Evolutionary conservation across 176 grass and related monocot species (phyloP).

Genomic region (Musa troglodytarum): DNA sequence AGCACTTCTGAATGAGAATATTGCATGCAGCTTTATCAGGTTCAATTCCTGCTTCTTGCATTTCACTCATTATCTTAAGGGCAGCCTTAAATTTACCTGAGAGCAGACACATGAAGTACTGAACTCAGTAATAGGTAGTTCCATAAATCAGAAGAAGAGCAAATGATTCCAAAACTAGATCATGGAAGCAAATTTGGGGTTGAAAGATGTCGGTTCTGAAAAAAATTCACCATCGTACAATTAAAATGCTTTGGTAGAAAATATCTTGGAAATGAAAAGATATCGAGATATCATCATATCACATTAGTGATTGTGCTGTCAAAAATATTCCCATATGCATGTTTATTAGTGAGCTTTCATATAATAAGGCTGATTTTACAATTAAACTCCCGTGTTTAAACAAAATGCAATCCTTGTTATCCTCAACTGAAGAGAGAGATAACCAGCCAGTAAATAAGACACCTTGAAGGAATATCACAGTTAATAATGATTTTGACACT

Average conservation of each 20-base stretch:
- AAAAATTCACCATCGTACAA: background rate
- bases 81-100: constrained; percentile 60
- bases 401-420: background rate
- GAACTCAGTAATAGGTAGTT: background rate
- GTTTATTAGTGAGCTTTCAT: background rate
- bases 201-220: background rate
- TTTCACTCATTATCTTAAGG: constrained; percentile 44
- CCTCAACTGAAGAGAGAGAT: background rate
- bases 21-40: constrained; percentile 68
- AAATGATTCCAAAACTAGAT: background rate
- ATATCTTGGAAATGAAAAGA: background rate
- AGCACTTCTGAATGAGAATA: constrained; percentile 66
- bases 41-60: constrained; percentile 63
- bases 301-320: background rate
- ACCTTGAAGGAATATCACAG: background rate
- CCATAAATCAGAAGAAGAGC: background rate
- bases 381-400: background rate
- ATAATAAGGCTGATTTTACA: background rate
- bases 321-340: background rate
- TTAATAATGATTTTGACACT: background rate
- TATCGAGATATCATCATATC: background rate
- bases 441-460: background rate
- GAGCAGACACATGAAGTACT: background rate
- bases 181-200: too few species aligned
- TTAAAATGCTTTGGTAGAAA: background rate